phyloP scores from a whole-genome alignment of 305 asterid species.

The Plantago lanceolata region DNA sequence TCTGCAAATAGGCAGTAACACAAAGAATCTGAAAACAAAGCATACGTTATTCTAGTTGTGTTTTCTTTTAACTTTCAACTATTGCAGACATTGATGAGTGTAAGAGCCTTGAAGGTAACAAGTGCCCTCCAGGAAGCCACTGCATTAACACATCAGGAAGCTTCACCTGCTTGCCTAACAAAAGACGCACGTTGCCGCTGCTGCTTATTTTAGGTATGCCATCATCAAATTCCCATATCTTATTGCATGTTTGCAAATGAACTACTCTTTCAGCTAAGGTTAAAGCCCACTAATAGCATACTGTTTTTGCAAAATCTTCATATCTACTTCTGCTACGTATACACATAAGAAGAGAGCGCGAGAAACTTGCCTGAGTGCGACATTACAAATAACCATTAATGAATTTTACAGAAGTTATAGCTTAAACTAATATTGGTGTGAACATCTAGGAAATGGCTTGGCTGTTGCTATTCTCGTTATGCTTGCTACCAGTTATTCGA shows the following conservation, averaged over 20 bases:
- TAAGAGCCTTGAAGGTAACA: conserved; percentile 10
- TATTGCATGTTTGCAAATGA: no score
- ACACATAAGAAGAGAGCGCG: no score
- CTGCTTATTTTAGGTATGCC: conserved; percentile 25
- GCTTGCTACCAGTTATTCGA: conserved; percentile 22
- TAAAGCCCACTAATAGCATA: no score
- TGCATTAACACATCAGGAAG: conserved; percentile 33
- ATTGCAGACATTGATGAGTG: conserved; percentile 35
- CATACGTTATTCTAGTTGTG: neutral
- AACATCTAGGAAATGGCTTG: conserved; percentile 22
- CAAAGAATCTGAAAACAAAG: neutral
- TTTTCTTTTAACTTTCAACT: neutral
- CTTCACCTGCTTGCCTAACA: conserved; percentile 24
- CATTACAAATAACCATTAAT: no score
- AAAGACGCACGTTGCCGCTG: neutral
- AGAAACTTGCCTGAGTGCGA: no score
- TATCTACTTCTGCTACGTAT: no score
- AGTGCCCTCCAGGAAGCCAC: conserved; percentile 14
- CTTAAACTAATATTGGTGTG: conserved; percentile 14
- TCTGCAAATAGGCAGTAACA: no score
- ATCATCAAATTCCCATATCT: neutral
- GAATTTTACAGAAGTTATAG: no score
- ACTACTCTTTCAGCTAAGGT: no score
- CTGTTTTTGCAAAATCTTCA: no score
- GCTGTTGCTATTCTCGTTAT: conserved; percentile 23